Conservation (phyloP, 1,284 basidiomycete species). For the Cryptococcus amylolentus region DNA sequence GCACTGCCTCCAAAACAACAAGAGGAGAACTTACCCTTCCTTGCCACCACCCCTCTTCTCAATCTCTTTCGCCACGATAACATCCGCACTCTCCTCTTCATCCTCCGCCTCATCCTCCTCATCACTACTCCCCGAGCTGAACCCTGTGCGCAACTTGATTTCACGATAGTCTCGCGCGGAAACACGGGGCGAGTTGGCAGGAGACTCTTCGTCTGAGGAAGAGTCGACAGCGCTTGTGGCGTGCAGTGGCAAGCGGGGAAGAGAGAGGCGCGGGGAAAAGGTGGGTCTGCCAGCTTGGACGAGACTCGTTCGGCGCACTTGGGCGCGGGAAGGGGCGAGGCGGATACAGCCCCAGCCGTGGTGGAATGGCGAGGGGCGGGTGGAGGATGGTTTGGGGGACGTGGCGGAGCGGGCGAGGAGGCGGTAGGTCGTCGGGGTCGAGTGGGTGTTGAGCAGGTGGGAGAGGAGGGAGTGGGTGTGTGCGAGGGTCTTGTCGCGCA, state of each 20-base stretch:
- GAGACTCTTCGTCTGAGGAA: background rate
- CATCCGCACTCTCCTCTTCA: slow-evolving; percentile 37
- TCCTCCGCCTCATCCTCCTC: slow-evolving; percentile 34
- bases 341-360: slow-evolving; percentile 45
- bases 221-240: background rate
- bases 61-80: slow-evolving; percentile 35
- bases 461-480: slow-evolving; percentile 44
- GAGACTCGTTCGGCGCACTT: slow-evolving; percentile 26
- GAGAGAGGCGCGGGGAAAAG: background rate
- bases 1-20: background rate
- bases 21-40: slow-evolving; percentile 36
- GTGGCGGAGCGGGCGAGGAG: slow-evolving; percentile 39
- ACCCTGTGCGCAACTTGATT: background rate
- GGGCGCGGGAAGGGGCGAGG: slow-evolving; percentile 29
- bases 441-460: slow-evolving; percentile 34
- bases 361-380: slow-evolving; percentile 4
- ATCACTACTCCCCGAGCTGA: slow-evolving; percentile 7
- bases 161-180: slow-evolving; percentile 21
- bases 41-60: slow-evolving; percentile 29
- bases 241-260: background rate
- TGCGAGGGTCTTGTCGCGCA: slow-evolving; percentile 47
- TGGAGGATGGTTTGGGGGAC: background rate
- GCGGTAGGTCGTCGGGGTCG: slow-evolving; percentile 39
- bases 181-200: slow-evolving; percentile 16
- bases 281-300: slow-evolving; percentile 12